phyloP scores from a whole-genome alignment of 306 rosid genomes.

The Purshia tridentata region DNA sequence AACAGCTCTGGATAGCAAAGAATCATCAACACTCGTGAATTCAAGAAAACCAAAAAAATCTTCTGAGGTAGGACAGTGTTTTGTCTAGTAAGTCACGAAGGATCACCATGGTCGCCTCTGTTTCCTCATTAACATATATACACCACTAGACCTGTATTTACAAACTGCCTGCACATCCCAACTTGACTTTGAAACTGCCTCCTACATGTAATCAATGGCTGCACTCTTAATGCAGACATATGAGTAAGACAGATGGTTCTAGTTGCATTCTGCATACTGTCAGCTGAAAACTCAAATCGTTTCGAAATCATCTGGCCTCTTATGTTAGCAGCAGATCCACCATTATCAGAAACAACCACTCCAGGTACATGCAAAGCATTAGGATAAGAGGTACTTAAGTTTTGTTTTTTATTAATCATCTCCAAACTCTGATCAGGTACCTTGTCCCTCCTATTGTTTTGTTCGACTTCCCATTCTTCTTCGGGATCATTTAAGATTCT shows the following conservation, averaged over 20 bases:
- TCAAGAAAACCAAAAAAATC: slow-evolving; percentile 14
- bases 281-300: slow-evolving; percentile 33
- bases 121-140: slow-evolving; percentile 46
- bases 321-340: slow-evolving; percentile 40
- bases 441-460: slow-evolving; percentile 27
- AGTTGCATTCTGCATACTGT: slow-evolving; percentile 28
- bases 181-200: slow-evolving; percentile 45
- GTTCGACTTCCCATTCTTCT: slow-evolving; percentile 35
- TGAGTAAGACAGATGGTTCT: slow-evolving; percentile 41
- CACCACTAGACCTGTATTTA: slow-evolving; percentile 49
- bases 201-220: slow-evolving; percentile 44
- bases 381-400: slow-evolving; percentile 40
- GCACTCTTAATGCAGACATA: slow-evolving; percentile 33
- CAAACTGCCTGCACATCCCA: slow-evolving; percentile 40
- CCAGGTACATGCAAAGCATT: slow-evolving; percentile 46
- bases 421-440: slow-evolving; percentile 40
- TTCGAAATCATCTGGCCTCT: slow-evolving; percentile 54
- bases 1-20: slow-evolving; percentile 22
- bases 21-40: slow-evolving; percentile 24
- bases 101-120: slow-evolving; percentile 17
- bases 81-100: slow-evolving; percentile 5
- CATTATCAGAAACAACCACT: slow-evolving; percentile 41
- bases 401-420: slow-evolving; percentile 40
- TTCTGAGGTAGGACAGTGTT: slow-evolving; percentile 16
- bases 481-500: slow-evolving; percentile 45